Evolutionary conservation across 805 yeast species (phyloP), one percentile per base, ranked within the genome.

Genomic region (Candida hungchunana): DNA sequence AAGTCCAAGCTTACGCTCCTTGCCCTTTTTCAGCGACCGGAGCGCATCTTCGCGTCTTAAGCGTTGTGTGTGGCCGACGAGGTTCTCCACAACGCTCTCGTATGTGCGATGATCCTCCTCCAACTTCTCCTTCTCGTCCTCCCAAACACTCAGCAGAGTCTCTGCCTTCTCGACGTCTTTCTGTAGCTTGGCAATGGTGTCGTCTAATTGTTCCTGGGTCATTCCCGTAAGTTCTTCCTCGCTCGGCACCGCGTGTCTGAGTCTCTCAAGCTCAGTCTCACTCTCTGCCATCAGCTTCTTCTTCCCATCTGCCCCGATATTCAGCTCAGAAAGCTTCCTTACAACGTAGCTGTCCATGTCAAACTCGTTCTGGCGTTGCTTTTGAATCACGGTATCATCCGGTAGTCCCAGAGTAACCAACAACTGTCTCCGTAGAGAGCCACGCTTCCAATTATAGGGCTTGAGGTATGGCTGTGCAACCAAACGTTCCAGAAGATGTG

Each of bases 51-150:
- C 66, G 37, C 90, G 67, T 48, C 83, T 73, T 33, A 82, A 50
- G 49, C 85, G 75, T 58, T 93, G 96, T 6, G 95, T 83, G 55
- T 89, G 88, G 7, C 95, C 97, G 12, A 89, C 84, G 48, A 89
- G 63, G 50, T 86, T 88, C 53, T 87, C 95, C 27, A 93, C 88
- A 47, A 93, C 95, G 3, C 81, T 71, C 48, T 90, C 95, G 54
- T 81, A 88, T 12, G 89, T 75, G 22, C 72, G 73, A 50, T 84
- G 82, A 56, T 88, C 94, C 28, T 67, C 71, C 38, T 64, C 64
- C 14, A 79, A 60, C 7, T 69, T 76, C 23, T 57, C 55, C 31
- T 71, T 64, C 40, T 71, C 64, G 42, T 70, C 58, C 32, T 66
- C 66, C 82, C 89, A 79, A 9, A 73, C 62, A 11, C 65, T 55